These are phyloP conservation scores for Rhytidiadelphus loreus DNA, from an alignment of 225 moss, liverwort and hornwort species.

Conservation along the genomic window DNA sequence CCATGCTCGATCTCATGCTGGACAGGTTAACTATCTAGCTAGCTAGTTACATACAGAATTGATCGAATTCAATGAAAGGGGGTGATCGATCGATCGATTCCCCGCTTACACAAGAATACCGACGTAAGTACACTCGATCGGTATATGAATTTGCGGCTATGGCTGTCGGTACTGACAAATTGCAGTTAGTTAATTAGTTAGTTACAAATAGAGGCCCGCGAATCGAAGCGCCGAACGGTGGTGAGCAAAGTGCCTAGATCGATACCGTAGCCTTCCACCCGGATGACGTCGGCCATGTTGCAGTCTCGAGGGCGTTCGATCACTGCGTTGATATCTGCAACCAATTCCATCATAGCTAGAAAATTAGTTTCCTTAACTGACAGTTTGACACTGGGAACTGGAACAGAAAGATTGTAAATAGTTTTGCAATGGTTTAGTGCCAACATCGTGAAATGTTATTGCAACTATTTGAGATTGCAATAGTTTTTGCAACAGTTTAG, in stretches of 20 bases:
- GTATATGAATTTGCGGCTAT: background rate
- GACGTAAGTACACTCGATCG: background rate
- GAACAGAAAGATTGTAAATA: too few species aligned
- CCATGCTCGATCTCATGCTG: background rate
- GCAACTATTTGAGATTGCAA: background rate
- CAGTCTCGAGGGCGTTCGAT: background rate
- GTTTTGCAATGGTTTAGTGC: background rate
- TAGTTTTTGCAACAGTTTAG: too few species aligned
- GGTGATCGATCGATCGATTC: too few species aligned
- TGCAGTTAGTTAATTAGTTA: background rate
- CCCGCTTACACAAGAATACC: too few species aligned
- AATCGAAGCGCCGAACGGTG: background rate
- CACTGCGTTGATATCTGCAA: slow-evolving; percentile 9
- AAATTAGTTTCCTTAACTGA: background rate
- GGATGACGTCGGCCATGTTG: background rate
- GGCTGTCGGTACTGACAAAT: too few species aligned
- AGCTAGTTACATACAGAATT: background rate
- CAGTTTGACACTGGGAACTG: background rate
- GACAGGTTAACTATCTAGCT: background rate
- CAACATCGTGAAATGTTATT: background rate
- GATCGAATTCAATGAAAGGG: background rate
- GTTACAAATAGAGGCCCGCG: background rate
- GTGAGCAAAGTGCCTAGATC: background rate
- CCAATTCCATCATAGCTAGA: background rate
- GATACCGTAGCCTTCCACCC: slow-evolving; percentile 25